These are phyloP conservation scores for Ambrosia artemisiifolia DNA, from an alignment of 129 eudicot species.

Conservation along the genomic window DNA sequence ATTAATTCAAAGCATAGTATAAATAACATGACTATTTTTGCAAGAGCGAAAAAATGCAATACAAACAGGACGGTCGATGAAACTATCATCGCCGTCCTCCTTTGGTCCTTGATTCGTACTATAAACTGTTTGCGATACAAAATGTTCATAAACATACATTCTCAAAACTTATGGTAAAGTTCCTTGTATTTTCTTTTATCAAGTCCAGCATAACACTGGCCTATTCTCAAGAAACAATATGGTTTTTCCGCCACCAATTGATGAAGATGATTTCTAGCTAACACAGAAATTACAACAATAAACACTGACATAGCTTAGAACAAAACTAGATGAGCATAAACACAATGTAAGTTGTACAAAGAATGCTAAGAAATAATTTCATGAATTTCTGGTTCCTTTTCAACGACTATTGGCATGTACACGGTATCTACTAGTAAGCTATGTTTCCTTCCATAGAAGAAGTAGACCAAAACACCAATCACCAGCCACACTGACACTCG, in stretches of 20 bases:
- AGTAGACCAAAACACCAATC: slow-evolving; percentile 48
- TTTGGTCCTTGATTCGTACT: too few species aligned
- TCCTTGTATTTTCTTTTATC: too few species aligned
- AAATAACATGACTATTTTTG: too few species aligned
- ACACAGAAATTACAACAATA: neutral
- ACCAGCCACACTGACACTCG: slow-evolving; percentile 55
- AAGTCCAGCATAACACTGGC: neutral
- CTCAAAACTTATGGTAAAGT: too few species aligned
- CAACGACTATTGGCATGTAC: slow-evolving; percentile 31
- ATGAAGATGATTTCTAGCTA: neutral
- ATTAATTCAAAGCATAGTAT: too few species aligned
- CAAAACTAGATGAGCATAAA: neutral
- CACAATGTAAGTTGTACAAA: slow-evolving; percentile 11
- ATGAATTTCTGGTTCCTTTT: slow-evolving; percentile 11
- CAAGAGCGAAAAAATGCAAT: too few species aligned
- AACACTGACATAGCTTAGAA: slow-evolving; percentile 29
- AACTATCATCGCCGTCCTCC: too few species aligned
- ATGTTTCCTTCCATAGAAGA: slow-evolving; percentile 57
- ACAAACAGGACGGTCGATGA: too few species aligned
- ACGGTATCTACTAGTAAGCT: slow-evolving; percentile 37
- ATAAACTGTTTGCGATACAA: too few species aligned
- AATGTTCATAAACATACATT: too few species aligned
- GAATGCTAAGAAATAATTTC: slow-evolving; percentile 23
- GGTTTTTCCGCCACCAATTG: neutral
- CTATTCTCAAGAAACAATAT: neutral